Base-by-base conservation (phyloP, 1,284 basidiomycete genomes). In the Cystobasidium sp. region DNA sequence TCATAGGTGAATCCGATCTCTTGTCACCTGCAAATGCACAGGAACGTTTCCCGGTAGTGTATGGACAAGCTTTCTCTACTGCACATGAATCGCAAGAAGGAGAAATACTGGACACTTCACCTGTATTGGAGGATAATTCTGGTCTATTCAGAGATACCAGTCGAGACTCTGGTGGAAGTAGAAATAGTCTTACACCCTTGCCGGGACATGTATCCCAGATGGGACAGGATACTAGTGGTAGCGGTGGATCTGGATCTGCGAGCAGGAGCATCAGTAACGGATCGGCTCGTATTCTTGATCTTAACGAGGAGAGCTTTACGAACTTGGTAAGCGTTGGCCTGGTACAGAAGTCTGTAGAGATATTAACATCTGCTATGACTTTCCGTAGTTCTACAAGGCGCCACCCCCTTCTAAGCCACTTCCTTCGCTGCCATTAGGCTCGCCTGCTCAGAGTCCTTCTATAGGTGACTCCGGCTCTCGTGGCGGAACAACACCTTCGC, bases 1-100 rank as follows among this genome's bases (percentile, higher is more conserved):
- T 75, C 64, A 67, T 72, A 47, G 75, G 75, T 39, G 43, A 72
- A 51, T 24, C 46, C 24, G 63, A 67, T 46, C 75, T 70, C 20
- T 10, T 66, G 1, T 65, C 70, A 3, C 43, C 70, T 24, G 52
- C 61, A 43, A 31, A 24, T 22, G 59, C 59, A 16, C 58, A 51
- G 20, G 69, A 71, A 43, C 58, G 69, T 1, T 71, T 61, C 39
- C 69, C 69, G 9, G 70, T 73, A 9, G 62, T 73, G 24, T 73
- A 73, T 39, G 70, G 70, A 6, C 62, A 51, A 22, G 70, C 70
- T 9, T 66, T 73, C 62, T 73, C 70, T 16, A 73, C 70, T 37
- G 62, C 51, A 20, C 49, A 71, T 53, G 69, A 44, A 55, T 44
- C 69, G 7, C 49, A 71, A 7, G 41, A 41, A 44, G 59, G 70